A percentile compares a stretch with the other conserved stretches of the same genome.
phyloP scores from a whole-genome alignment of 2,329 filamentous ascomycete genomes.

The Bipolaris zeicola region DNA sequence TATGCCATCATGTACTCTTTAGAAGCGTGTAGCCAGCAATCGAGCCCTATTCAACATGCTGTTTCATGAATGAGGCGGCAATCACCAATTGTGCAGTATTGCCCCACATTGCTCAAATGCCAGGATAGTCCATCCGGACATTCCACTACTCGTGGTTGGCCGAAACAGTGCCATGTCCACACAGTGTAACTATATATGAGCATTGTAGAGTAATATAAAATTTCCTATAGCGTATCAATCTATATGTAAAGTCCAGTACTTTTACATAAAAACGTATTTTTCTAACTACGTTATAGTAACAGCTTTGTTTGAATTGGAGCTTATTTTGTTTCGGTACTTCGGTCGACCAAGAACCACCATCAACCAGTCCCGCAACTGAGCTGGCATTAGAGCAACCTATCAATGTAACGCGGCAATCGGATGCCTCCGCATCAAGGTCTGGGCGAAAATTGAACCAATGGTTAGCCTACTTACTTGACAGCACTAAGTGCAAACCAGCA shows the following conservation, averaged over 20 bases:
- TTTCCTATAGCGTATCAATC: too few species aligned
- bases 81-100: conserved; percentile 2
- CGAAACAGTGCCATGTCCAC: too few species aligned
- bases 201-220: too few species aligned
- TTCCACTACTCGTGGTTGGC: neutral
- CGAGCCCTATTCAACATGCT: neutral
- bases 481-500: neutral
- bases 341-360: neutral
- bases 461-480: neutral
- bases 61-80: conserved; percentile 3
- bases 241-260: too few species aligned
- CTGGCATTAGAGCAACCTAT: neutral
- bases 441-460: conserved; percentile 3
- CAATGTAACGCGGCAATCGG: neutral
- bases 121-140: conserved; percentile 13
- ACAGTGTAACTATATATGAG: too few species aligned
- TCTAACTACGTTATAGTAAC: too few species aligned
- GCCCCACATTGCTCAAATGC: conserved; percentile 7
- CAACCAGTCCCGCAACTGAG: neutral
- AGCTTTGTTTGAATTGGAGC: too few species aligned
- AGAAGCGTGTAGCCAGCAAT: neutral
- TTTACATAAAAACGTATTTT: too few species aligned
- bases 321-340: too few species aligned
- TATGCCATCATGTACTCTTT: neutral
- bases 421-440: neutral